Percentiles rank a stretch among this genome's conserved stretches.
These are phyloP conservation scores for Rhizomucor pusillus DNA, from an alignment of 371 early-diverging fungal genomes.

Conservation along the genomic window DNA sequence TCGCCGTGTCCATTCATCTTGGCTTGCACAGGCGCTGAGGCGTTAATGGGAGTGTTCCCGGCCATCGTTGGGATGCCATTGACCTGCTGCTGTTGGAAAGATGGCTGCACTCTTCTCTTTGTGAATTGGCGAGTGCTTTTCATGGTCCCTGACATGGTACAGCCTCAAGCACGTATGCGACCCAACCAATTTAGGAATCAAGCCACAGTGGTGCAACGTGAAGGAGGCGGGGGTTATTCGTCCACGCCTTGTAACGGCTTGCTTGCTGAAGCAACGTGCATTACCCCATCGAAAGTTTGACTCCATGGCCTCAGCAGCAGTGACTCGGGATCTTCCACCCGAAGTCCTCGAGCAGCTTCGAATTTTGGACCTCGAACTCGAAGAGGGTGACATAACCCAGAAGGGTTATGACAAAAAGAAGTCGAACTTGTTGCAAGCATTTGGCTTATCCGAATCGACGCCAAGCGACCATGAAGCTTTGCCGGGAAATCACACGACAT, in stretches of 20 bases:
- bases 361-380: constrained; percentile 53
- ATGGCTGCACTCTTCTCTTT: constrained; percentile 17
- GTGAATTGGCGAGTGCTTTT: constrained; percentile 24
- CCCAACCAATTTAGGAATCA: too few species aligned
- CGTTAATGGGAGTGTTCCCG: constrained; percentile 1
- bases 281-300: too few species aligned
- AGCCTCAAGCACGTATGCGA: too few species aligned
- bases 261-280: too few species aligned
- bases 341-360: constrained; percentile 44
- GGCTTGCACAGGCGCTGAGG: not conserved
- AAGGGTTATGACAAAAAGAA: constrained; percentile 68
- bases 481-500: not conserved
- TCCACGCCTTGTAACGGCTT: too few species aligned
- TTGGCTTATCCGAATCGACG: constrained; percentile 1
- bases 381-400: constrained; percentile 67
- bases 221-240: too few species aligned
- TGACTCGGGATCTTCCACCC: constrained; percentile 32
- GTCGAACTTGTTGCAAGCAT: constrained; percentile 25
- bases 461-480: not conserved
- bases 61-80: not conserved
- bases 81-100: constrained; percentile 9
- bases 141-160: constrained; percentile 1
- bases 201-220: too few species aligned
- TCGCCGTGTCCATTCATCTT: not conserved
- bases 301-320: constrained; percentile 15